A percentile compares a stretch with the other conserved stretches of the same genome.
phyloP scores from a whole-genome alignment of 176 grass and related monocot species.

The Luzula sylvatica region DNA sequence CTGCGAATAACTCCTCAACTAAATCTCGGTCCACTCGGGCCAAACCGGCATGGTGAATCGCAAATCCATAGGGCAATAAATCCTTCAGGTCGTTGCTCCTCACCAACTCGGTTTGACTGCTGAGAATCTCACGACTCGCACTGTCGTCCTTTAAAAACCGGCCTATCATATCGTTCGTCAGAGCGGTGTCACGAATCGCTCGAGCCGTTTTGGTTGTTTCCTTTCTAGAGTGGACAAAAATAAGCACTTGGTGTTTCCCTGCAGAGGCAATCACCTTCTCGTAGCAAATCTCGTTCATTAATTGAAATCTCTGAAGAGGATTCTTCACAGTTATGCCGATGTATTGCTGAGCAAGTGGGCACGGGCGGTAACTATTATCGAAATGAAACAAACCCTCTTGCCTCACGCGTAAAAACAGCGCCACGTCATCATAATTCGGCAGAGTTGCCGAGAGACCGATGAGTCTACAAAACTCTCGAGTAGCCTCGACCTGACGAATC shows the following conservation, averaged over 20 bases:
- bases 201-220: conserved; percentile 84
- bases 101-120: conserved; percentile 70
- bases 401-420: conserved; percentile 59
- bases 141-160: conserved; percentile 84
- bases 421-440: conserved; percentile 85
- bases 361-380: conserved; percentile 90
- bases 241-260: conserved; percentile 93
- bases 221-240: conserved; percentile 98
- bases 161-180: conserved; percentile 69
- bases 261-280: conserved; percentile 83
- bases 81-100: conserved; percentile 92
- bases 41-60: conserved; percentile 95
- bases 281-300: conserved; percentile 98
- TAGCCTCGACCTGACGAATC: conserved; percentile 84
- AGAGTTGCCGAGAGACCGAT: conserved; percentile 88
- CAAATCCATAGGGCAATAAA: conserved; percentile 87
- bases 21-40: conserved; percentile 71
- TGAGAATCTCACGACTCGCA: conserved; percentile 85
- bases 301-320: conserved; percentile 82
- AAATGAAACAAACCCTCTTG: conserved; percentile 71
- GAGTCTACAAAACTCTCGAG: conserved; percentile 73
- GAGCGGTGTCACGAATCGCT: conserved; percentile 76
- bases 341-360: conserved; percentile 90
- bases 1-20: conserved; percentile 80
- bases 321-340: conserved; percentile 95